Conservation (phyloP, 2,329 filamentous ascomycete genomes). For the Ustulina deusta region DNA sequence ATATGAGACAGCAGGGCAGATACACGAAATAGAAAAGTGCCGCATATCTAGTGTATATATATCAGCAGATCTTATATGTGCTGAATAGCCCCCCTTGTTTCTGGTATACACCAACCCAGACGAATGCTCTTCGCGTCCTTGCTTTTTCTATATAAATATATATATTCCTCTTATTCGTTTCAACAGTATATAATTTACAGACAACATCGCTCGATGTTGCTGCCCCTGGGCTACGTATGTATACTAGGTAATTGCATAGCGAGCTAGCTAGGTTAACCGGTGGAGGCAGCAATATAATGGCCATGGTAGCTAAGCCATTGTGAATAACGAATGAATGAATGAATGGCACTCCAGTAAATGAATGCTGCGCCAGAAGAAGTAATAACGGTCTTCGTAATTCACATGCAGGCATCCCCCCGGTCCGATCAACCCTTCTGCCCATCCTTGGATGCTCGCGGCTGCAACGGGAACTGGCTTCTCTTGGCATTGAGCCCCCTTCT, state of each 20-base stretch:
- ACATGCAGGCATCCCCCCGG: conserved; percentile 33
- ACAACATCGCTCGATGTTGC: too few relatives aligned
- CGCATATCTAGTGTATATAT: conserved; percentile 23
- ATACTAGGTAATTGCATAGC: too few relatives aligned
- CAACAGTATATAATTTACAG: not conserved
- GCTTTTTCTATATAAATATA: too few relatives aligned
- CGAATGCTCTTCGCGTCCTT: not conserved
- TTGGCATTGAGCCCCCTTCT: conserved; percentile 22
- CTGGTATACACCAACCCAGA: not conserved
- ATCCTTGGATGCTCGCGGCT: conserved; percentile 36
- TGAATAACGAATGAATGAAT: not conserved
- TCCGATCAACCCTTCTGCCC: conserved; percentile 22
- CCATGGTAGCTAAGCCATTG: not conserved
- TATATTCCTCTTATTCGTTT: not conserved
- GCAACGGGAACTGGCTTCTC: conserved; percentile 35
- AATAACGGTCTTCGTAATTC: conserved; percentile 40
- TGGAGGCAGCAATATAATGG: not conserved
- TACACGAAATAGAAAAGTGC: conserved; percentile 8
- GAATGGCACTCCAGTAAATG: too few relatives aligned
- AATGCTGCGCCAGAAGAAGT: conserved; percentile 33
- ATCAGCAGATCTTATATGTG: conserved; percentile 24
- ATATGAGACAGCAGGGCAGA: conserved; percentile 28
- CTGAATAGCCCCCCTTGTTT: conserved; percentile 5
- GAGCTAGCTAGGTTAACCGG: not conserved
- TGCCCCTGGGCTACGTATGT: too few relatives aligned